phyloP scores from a whole-genome alignment of 2,329 filamentous ascomycete species.

The Clarireedia paspali region DNA sequence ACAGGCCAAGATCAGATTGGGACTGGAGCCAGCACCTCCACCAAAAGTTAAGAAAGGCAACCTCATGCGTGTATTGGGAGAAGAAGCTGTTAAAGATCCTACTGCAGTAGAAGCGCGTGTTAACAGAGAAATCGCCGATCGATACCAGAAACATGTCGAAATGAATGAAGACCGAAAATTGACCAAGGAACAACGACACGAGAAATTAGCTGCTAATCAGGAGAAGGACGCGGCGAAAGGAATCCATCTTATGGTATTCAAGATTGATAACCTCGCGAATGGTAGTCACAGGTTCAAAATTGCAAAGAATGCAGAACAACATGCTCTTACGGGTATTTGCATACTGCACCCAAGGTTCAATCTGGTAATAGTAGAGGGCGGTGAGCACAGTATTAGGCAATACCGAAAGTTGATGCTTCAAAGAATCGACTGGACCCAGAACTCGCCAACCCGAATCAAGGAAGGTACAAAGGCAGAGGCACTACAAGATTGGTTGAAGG shows the following conservation, averaged over 20 bases:
- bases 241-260: conserved; percentile 80
- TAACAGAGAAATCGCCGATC: conserved; percentile 84
- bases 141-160: conserved; percentile 67
- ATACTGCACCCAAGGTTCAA: conserved; percentile 86
- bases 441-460: conserved; percentile 58
- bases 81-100: conserved; percentile 82
- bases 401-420: conserved; percentile 93
- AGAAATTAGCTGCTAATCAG: conserved; percentile 77
- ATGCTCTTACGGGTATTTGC: conserved; percentile 80
- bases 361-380: conserved; percentile 86
- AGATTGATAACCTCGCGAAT: conserved; percentile 81
- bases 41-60: conserved; percentile 98
- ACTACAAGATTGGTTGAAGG: conserved; percentile 67
- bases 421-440: conserved; percentile 93
- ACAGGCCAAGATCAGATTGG: conserved; percentile 90
- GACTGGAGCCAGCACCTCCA: conserved; percentile 79
- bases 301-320: conserved; percentile 83
- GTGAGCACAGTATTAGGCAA: conserved; percentile 69
- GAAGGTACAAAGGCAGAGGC: conserved; percentile 56
- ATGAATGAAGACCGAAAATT: conserved; percentile 80
- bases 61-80: conserved; percentile 92
- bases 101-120: conserved; percentile 94
- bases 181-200: conserved; percentile 76
- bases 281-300: conserved; percentile 93
- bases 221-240: conserved; percentile 83